Conservation (phyloP, 441 rosid genomes). For the Gossypium schwendimanii region DNA sequence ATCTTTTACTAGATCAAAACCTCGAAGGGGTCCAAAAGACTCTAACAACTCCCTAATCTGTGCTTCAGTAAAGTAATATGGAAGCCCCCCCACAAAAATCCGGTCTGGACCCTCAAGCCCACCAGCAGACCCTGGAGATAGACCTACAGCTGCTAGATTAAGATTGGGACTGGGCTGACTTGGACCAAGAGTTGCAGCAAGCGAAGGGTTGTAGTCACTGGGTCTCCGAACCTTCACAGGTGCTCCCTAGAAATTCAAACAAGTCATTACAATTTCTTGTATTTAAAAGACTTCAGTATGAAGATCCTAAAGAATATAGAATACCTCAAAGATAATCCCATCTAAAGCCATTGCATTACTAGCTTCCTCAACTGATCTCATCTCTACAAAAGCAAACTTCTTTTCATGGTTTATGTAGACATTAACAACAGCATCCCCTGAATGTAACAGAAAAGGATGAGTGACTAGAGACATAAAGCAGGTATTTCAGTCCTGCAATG, state of each 20-base stretch:
- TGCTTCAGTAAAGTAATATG: slow-evolving; percentile 87
- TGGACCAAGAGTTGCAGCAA: slow-evolving; percentile 94
- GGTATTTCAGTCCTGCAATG: neutral
- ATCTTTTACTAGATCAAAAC: slow-evolving; percentile 95
- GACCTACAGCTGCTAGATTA: slow-evolving; percentile 90
- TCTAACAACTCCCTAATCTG: slow-evolving; percentile 93
- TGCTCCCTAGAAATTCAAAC: slow-evolving; percentile 56
- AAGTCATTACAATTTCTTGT: neutral
- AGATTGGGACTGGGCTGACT: slow-evolving; percentile 90
- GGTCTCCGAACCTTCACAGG: slow-evolving; percentile 98
- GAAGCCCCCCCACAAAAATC: slow-evolving; percentile 96
- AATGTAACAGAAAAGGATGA: slow-evolving; percentile 8
- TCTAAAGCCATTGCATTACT: slow-evolving; percentile 97
- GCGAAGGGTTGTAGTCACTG: slow-evolving; percentile 93
- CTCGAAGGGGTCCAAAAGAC: slow-evolving; percentile 80
- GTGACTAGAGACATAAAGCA: neutral
- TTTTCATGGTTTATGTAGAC: slow-evolving; percentile 94
- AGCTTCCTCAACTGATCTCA: slow-evolving; percentile 99
- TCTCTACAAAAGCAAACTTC: slow-evolving; percentile 98
- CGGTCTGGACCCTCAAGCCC: slow-evolving; percentile 98
- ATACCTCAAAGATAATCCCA: slow-evolving; percentile 93
- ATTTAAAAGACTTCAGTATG: neutral
- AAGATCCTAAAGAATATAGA: neutral
- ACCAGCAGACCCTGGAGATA: slow-evolving; percentile 86
- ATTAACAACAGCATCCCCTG: slow-evolving; percentile 97